Conservation (phyloP, 176 grass and related monocot species). For the Melocanna baccifera region DNA sequence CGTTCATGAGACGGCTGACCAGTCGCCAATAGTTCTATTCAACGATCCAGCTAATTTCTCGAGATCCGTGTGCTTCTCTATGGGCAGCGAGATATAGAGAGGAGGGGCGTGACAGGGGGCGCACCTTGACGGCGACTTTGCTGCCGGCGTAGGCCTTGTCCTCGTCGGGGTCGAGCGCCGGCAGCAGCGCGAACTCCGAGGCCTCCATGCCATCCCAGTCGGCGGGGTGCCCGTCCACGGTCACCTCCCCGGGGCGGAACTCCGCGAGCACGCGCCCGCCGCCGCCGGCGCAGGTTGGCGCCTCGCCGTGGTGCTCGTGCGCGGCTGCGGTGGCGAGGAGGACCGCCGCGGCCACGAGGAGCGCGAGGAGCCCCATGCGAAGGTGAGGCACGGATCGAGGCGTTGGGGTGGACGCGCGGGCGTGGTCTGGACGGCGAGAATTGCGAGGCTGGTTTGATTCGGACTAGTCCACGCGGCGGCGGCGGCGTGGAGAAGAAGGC, state of each 20-base stretch:
- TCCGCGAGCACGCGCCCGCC: conserved; percentile 63
- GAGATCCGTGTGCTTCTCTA: neutral
- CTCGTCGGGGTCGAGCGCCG: conserved; percentile 82
- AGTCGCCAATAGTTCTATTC: neutral
- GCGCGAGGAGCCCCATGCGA: conserved; percentile 14
- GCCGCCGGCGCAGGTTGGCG: conserved; percentile 49
- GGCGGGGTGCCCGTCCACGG: conserved; percentile 67
- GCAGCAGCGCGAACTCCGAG: conserved; percentile 73
- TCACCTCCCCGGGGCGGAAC: conserved; percentile 68
- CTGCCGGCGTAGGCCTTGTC: conserved; percentile 81
- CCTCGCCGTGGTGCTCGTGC: conserved; percentile 80
- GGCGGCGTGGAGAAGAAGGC: conserved; percentile 11
- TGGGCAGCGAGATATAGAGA: neutral
- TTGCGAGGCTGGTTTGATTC: neutral
- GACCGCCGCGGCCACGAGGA: conserved; percentile 30
- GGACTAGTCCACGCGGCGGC: conserved; percentile 11
- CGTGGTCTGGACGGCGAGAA: neutral
- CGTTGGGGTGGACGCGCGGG: neutral
- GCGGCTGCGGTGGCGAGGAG: conserved; percentile 18
- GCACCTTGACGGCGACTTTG: conserved; percentile 73
- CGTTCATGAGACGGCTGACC: neutral
- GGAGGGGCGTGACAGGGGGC: neutral
- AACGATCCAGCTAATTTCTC: neutral
- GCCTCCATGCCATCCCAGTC: conserved; percentile 81
- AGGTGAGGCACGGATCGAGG: conserved; percentile 19